These are phyloP conservation scores for Poronia punctata DNA, from an alignment of 495 filamentous ascomycete genomes.

Conservation along the genomic window DNA sequence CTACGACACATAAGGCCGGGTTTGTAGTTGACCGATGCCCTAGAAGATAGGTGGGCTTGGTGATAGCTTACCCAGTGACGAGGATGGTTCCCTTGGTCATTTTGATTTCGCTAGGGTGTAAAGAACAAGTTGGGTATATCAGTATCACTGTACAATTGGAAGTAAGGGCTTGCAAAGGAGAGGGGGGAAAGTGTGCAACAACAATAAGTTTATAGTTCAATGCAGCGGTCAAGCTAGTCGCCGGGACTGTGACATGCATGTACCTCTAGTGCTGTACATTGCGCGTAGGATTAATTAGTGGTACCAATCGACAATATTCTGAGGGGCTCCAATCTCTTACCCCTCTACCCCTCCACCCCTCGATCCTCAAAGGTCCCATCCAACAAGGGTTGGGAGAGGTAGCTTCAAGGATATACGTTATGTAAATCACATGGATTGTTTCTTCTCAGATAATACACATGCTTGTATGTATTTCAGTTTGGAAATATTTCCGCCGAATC, in stretches of 20 bases:
- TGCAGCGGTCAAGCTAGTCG: slow-evolving; percentile 2
- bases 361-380: not conserved
- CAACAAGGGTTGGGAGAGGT: too few relatives aligned
- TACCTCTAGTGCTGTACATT: not conserved
- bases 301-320: not conserved
- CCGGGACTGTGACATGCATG: not conserved
- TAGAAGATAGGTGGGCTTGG: slow-evolving; percentile 3
- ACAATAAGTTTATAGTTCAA: not conserved
- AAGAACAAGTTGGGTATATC: too few relatives aligned
- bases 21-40: too few relatives aligned
- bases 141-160: too few relatives aligned
- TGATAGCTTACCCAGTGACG: slow-evolving; percentile 70
- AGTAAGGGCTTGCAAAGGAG: too few relatives aligned
- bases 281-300: not conserved
- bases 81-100: slow-evolving; percentile 84
- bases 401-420: too few relatives aligned
- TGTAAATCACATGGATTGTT: too few relatives aligned
- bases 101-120: slow-evolving; percentile 24
- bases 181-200: too few relatives aligned
- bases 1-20: too few relatives aligned
- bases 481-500: too few relatives aligned
- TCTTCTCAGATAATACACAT: too few relatives aligned
- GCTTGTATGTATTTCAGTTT: too few relatives aligned
- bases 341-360: slow-evolving; percentile 2
- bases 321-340: not conserved